A percentile compares a stretch with the other conserved stretches of the same genome.
Conservation (phyloP, 2,329 filamentous ascomycete species). For the Dothiorella sarmentorum region DNA sequence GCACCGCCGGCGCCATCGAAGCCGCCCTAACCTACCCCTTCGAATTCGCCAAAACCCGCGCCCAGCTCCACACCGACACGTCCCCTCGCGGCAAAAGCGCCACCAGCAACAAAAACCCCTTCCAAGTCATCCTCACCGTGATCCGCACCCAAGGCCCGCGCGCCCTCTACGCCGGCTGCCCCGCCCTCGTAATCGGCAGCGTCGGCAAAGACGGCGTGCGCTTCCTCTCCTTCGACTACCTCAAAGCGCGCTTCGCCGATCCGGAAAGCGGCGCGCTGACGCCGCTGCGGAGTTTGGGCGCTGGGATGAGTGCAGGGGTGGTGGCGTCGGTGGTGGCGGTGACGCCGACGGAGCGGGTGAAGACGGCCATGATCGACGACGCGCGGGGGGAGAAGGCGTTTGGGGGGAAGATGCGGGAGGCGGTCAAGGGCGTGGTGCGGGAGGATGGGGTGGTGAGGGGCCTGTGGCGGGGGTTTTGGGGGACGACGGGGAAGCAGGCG, state of each 20-base stretch:
- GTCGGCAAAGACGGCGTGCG: constrained; percentile 64
- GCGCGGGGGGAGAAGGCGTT: constrained; percentile 51
- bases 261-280: constrained; percentile 64
- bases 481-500: constrained; percentile 61
- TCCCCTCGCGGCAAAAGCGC: background rate
- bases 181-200: constrained; percentile 57
- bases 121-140: constrained; percentile 54
- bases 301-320: constrained; percentile 88
- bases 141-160: constrained; percentile 54
- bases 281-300: constrained; percentile 81
- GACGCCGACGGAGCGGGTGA: constrained; percentile 65
- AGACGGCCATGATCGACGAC: constrained; percentile 65
- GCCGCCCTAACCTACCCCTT: constrained; percentile 54
- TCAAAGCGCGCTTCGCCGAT: constrained; percentile 57
- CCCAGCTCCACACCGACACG: constrained; percentile 50
- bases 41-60: constrained; percentile 65
- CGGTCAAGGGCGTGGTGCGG: constrained; percentile 46
- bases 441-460: constrained; percentile 51
- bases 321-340: constrained; percentile 80
- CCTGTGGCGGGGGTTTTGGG: constrained; percentile 57
- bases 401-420: constrained; percentile 47
- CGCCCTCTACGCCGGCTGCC: constrained; percentile 62
- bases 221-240: constrained; percentile 63
- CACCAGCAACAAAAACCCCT: constrained; percentile 47
- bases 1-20: constrained; percentile 39